Conservation (phyloP, 2,329 filamentous ascomycete species). For the Alternaria ventricosa region DNA sequence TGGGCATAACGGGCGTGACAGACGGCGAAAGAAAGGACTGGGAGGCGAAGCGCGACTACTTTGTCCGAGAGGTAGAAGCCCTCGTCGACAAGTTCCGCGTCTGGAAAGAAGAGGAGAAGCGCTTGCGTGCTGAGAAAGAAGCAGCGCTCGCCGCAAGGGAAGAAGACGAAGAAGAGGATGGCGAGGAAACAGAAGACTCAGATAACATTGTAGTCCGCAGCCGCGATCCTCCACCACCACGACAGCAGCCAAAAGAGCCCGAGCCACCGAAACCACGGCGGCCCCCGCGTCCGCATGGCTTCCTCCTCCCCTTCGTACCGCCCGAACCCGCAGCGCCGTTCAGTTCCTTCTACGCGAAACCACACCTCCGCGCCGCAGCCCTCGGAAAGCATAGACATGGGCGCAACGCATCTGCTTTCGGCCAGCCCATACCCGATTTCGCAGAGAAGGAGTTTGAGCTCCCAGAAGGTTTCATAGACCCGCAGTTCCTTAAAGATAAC, state of each 20-base stretch:
- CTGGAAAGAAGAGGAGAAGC: slow-evolving; percentile 91
- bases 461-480: slow-evolving; percentile 67
- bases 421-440: slow-evolving; percentile 77
- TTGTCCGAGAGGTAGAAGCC: slow-evolving; percentile 80
- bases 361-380: slow-evolving; percentile 78
- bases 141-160: slow-evolving; percentile 61
- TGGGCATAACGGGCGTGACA: slow-evolving; percentile 86
- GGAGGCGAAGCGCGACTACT: slow-evolving; percentile 83
- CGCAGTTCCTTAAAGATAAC: slow-evolving; percentile 58
- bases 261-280: slow-evolving; percentile 38
- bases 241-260: slow-evolving; percentile 55
- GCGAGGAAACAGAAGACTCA: slow-evolving; percentile 48
- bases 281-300: slow-evolving; percentile 41
- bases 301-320: slow-evolving; percentile 34
- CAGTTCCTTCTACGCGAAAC: slow-evolving; percentile 85
- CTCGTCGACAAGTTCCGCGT: slow-evolving; percentile 86
- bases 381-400: slow-evolving; percentile 74
- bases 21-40: slow-evolving; percentile 86
- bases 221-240: slow-evolving; percentile 30
- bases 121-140: slow-evolving; percentile 77
- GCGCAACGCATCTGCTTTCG: slow-evolving; percentile 79
- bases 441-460: slow-evolving; percentile 75
- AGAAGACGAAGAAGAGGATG: slow-evolving; percentile 50
- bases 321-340: slow-evolving; percentile 66
- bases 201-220: slow-evolving; percentile 27